phyloP scores from a whole-genome alignment of 2,329 filamentous ascomycete species.

The Diaporthe ampelina region DNA sequence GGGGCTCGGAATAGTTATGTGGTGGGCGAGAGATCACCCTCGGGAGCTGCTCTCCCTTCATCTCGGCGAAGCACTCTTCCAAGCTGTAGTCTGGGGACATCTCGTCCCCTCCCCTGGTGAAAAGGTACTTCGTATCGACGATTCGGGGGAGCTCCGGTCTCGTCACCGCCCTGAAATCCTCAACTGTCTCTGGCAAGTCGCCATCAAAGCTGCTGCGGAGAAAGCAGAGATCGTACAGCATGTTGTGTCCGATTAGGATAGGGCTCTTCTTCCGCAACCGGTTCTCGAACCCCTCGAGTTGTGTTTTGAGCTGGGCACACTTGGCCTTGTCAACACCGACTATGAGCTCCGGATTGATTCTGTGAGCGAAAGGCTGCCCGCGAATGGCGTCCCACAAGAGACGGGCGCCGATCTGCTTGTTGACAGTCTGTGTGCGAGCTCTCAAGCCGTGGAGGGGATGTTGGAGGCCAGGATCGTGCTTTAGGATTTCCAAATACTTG shows the following conservation, averaged over 20 bases:
- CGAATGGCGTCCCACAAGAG: constrained; percentile 52
- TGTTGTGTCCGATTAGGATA: constrained; percentile 74
- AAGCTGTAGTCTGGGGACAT: constrained; percentile 66
- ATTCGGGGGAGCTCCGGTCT: constrained; percentile 61
- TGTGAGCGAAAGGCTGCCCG: constrained; percentile 47
- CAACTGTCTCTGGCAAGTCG: constrained; percentile 64
- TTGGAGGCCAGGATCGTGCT: fast-evolving
- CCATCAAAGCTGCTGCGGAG: constrained; percentile 74
- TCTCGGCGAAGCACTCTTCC: constrained; percentile 36
- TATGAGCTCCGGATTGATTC: constrained; percentile 40
- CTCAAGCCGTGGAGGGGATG: too few relatives aligned
- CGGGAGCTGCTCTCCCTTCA: not conserved
- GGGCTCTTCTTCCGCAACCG: constrained; percentile 49
- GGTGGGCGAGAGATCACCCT: not conserved
- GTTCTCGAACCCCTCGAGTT: constrained; percentile 46
- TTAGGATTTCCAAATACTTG: constrained; percentile 41
- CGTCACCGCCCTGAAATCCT: constrained; percentile 65
- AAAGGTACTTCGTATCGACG: constrained; percentile 79
- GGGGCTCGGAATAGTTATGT: constrained; percentile 40
- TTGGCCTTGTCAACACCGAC: not conserved
- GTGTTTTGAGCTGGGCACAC: constrained; percentile 31
- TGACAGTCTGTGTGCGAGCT: constrained; percentile 35
- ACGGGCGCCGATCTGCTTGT: constrained; percentile 46
- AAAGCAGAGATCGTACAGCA: constrained; percentile 75
- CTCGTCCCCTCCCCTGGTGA: constrained; percentile 82